A percentile compares a stretch with the other conserved stretches of the same genome.
phyloP scores from a whole-genome alignment of 164 flowering plant species.

The Akebia trifoliata region DNA sequence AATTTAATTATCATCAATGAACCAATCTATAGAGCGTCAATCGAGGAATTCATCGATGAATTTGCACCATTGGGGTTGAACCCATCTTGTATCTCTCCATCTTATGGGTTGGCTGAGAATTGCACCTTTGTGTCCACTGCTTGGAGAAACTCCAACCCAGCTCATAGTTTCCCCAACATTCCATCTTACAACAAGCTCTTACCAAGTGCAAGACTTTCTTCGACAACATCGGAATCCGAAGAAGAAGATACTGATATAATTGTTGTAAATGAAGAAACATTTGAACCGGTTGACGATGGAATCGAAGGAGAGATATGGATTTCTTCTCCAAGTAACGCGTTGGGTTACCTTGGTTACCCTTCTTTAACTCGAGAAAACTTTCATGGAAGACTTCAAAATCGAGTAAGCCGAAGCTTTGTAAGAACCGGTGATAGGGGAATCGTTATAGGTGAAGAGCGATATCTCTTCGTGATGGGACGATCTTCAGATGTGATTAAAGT shows the following conservation, averaged over 20 bases:
- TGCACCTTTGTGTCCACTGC: conserved; percentile 78
- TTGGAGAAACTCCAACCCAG: conserved; percentile 33
- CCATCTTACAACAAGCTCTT: conserved; percentile 44
- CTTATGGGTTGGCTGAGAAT: conserved; percentile 77
- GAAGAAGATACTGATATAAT: conserved; percentile 42
- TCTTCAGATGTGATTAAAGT: conserved; percentile 32
- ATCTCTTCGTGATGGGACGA: conserved; percentile 50
- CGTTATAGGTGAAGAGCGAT: conserved; percentile 45
- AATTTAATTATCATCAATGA: conserved; percentile 67
- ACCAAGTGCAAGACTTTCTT: conserved; percentile 48
- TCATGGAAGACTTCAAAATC: conserved; percentile 27
- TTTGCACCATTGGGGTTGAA: conserved; percentile 37
- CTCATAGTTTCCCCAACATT: conserved; percentile 12
- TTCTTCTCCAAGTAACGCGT: conserved; percentile 62
- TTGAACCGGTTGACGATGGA: conserved; percentile 54
- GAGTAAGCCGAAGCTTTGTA: conserved; percentile 27
- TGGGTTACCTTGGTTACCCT: conserved; percentile 61
- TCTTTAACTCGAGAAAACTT: conserved; percentile 40
- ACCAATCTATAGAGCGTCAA: conserved; percentile 42
- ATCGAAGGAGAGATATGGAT: conserved; percentile 72
- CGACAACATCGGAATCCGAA: conserved; percentile 3
- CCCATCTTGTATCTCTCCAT: conserved; percentile 47
- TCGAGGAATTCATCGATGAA: conserved; percentile 39
- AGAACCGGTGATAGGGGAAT: conserved; percentile 65
- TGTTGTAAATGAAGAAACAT: conserved; percentile 49